Evolutionary conservation across 495 filamentous ascomycete species (phyloP), one percentile per base, ranked within the genome.

Genomic region (Penicillium bialowiezense): DNA sequence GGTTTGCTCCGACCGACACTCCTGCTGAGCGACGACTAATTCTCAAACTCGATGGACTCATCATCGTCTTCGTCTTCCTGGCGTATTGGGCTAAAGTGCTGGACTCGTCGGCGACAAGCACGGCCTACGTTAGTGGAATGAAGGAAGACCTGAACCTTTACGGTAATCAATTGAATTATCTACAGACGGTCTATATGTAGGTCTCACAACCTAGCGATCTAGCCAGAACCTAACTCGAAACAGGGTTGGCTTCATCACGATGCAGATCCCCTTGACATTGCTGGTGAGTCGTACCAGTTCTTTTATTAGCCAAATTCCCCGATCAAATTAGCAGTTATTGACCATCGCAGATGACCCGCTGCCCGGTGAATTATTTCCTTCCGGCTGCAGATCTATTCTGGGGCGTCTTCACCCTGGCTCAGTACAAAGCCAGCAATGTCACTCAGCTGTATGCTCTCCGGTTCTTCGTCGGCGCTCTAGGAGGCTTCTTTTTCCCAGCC

Each of bases 401-500:
- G 71, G 70, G 71, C 14, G 47, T 70, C 23, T 73, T 71, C 47
- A 73, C 71, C 1, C 50, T 73, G 23, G 61, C 60, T 5, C 69
- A 74, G 37, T 71, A 65, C 55, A 65, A 70, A 46, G 58, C 58
- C 14, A 63, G 33, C 44, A 64, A 39, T 35, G 58, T 62, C 12
- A 62, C 58, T 6, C 50, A 59, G 15, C 53, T 64, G 5, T 62
- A 62, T 36, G 72, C 81, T 20, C 73, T 88, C 38, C 84, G 90
- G 15, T 91, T 93, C 73, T 93, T 95, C 68, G 79, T 95, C 40
- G 89, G 90, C 24, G 89, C 92, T 44, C 79, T 95, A 3, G 90
- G 89, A 31, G 90, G 85, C 0, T 75, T 78, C 19, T 95, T 93
- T 56, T 89, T 93, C 4, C 90, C 90, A 5, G 62, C 59, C 4